Base-by-base conservation (phyloP, 2,329 filamentous ascomycete species). In the Penicillium digitatum region DNA sequence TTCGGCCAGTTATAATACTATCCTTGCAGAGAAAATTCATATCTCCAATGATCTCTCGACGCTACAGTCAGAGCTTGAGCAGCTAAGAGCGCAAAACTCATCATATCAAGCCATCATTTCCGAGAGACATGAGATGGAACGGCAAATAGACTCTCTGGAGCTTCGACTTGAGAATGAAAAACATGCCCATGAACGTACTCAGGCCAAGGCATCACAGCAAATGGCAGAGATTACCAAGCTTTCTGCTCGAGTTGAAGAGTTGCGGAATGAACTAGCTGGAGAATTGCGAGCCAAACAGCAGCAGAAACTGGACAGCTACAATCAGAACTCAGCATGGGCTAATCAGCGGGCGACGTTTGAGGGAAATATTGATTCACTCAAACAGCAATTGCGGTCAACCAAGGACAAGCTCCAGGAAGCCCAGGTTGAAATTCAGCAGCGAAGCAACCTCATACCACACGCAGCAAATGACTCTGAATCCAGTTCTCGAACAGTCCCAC, bases 81-180 rank as follows among this genome's bases (percentile, higher is more conserved):
- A 85, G 65, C 73, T 87, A 14, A 81, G 79, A 59, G 76, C 80
- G 7, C 84, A 87, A 68, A 78, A 77, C 20, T 72, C 76, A 31
- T 78, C 79, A 14, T 84, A 92, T 51, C 86, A 91, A 66, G 80
- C 82, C 2, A 76, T 89, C 11, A 78, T 95, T 16, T 79, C 87
- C 1, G 90, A 95, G 68, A 96, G 95, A 71, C 79, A 93, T 43
- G 81, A 87, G 2, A 75, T 96, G 14, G 87, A 94, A 68, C 86
- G 88, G 44, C 89, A 94, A 72, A 72, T 96, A 27, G 87, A 82
- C 66, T 85, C 87, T 1, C 73, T 92, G 2, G 88, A 95, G 70
- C 85, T 90, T 40, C 88, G 95, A 64, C 79, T 96, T 2, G 89
- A 92, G 61, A 89, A 88, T 62, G 89, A 94, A 69, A 93, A 85